Evolutionary conservation across 306 rosid species (phyloP), one percentile per base, ranked within the genome.

Genomic region (Cucurbita pepo): DNA sequence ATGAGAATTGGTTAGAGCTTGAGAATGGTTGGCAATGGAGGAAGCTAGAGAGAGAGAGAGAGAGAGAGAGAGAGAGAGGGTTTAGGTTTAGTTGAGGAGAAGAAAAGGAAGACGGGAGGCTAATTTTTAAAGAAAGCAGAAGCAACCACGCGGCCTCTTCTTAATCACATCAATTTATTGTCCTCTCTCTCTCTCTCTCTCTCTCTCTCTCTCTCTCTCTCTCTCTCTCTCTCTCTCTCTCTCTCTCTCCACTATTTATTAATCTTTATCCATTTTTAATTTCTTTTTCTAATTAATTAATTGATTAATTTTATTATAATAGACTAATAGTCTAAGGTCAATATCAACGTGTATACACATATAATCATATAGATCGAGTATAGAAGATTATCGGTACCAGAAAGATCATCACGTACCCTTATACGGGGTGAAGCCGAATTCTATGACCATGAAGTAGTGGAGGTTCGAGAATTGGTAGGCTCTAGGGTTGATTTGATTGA

Each of bases 121-220:
- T 67, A 14, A 69, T 48, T 69, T 45, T 48, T 48, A 69, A 50
- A 48, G 73, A 21, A 69, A 48, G 14, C 12, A 30, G 25, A 48
- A 15, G 73, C 58, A 69, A 69, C 73, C 43, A 69, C 73, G 73
- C 73, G 73, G 73, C 58, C 73, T 22, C 44, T 25, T 69, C 73
- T 69, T 25, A 69, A 69, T 69, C 73, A 69, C 73, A 69, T 48
- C 54, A 21, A 44, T 69, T 48, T 48, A 9, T 48, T 63, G 8
- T 18, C 51, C 70, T 16, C 4, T 38, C 12, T n/a, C 47, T 3
- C 10, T 37, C 45, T 4, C 12, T 15, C 45, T 3, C 10, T 37
- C 45, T 4, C 12, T 15, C 45, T 3, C 10, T 37, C 45, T 4
- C 12, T 15, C 45, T 3, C 10, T 37, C 45, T 4, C 12, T 15